Evolutionary conservation across 768 basidiomycete genomes (phyloP).

Genomic region (Tricholoma flavovirens): DNA sequence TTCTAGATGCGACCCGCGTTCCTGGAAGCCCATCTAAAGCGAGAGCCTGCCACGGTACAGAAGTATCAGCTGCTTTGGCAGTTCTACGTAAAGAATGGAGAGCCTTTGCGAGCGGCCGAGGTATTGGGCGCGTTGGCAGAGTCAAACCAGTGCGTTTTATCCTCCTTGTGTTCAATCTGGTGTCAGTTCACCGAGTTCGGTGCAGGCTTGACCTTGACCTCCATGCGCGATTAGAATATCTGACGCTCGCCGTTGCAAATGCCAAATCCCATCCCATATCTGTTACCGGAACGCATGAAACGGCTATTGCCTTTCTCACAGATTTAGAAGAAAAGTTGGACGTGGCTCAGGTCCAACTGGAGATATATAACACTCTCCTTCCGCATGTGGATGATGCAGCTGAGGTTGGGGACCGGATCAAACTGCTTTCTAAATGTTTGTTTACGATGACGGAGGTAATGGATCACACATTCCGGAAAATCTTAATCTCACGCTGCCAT

Average conservation of each 20-base stretch:
- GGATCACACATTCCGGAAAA: neutral
- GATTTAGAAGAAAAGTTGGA: conserved; percentile 95
- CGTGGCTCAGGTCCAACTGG: conserved; percentile 95
- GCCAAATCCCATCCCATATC: conserved; percentile 92
- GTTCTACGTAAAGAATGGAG: conserved; percentile 90
- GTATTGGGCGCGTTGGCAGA: conserved; percentile 81
- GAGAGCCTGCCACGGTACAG: conserved; percentile 73
- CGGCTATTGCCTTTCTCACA: conserved; percentile 92
- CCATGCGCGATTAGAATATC: conserved; percentile 78
- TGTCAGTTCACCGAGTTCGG: neutral
- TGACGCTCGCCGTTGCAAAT: conserved; percentile 91
- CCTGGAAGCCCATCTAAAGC: conserved; percentile 81
- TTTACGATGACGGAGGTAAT: conserved; percentile 83
- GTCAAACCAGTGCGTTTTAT: conserved; percentile 61
- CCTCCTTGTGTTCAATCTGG: neutral
- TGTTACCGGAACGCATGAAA: conserved; percentile 70
- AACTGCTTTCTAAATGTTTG: conserved; percentile 50
- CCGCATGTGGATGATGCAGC: conserved; percentile 57
- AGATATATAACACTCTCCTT: conserved; percentile 66
- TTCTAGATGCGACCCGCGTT: conserved; percentile 76
- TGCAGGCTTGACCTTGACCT: conserved; percentile 62
- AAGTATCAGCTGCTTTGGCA: conserved; percentile 94
- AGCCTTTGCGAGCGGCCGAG: conserved; percentile 83
- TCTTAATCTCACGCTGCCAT: neutral
- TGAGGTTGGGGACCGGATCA: conserved; percentile 59